These are phyloP conservation scores for Coniochaeta sp. DNA, from an alignment of 2,329 filamentous ascomycete species.

Conservation along the genomic window DNA sequence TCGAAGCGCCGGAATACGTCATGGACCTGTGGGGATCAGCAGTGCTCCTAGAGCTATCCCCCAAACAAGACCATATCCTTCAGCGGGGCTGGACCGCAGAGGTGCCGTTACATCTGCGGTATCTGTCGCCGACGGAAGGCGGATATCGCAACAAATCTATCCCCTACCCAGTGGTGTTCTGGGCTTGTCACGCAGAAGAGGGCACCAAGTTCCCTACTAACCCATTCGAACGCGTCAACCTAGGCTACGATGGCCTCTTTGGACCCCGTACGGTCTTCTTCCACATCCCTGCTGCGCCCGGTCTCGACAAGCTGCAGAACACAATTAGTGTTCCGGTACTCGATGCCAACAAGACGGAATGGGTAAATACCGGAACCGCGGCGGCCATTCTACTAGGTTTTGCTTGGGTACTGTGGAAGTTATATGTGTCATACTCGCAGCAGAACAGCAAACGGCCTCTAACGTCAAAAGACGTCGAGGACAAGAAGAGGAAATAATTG, in stretches of 20 bases:
- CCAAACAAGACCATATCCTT: slow-evolving; percentile 10
- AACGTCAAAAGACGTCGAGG: not conserved
- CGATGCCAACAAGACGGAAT: slow-evolving; percentile 39
- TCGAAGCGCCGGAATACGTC: slow-evolving; percentile 84
- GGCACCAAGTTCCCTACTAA: slow-evolving; percentile 63
- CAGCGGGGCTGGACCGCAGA: slow-evolving; percentile 52
- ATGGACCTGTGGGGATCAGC: slow-evolving; percentile 71
- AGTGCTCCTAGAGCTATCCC: slow-evolving; percentile 65
- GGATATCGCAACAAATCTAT: slow-evolving; percentile 51
- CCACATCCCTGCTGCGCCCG: slow-evolving; percentile 55
- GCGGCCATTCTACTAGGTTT: slow-evolving; percentile 56
- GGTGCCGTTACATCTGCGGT: slow-evolving; percentile 80
- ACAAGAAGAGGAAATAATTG: slow-evolving; percentile 16
- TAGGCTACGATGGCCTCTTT: slow-evolving; percentile 85
- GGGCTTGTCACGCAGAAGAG: slow-evolving; percentile 69
- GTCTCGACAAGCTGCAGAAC: slow-evolving; percentile 37
- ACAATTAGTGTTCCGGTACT: slow-evolving; percentile 58
- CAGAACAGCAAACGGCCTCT: not conserved
- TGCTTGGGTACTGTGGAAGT: slow-evolving; percentile 59
- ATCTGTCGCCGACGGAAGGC: slow-evolving; percentile 55
- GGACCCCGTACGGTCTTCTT: slow-evolving; percentile 73
- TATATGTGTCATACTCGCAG: slow-evolving; percentile 29
- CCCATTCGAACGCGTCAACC: slow-evolving; percentile 75
- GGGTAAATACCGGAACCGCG: slow-evolving; percentile 49
- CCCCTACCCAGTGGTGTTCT: slow-evolving; percentile 81